Evolutionary conservation across 148 eudicot genomes (phyloP), one percentile per base, ranked within the genome.

Genomic region (Cornus florida): DNA sequence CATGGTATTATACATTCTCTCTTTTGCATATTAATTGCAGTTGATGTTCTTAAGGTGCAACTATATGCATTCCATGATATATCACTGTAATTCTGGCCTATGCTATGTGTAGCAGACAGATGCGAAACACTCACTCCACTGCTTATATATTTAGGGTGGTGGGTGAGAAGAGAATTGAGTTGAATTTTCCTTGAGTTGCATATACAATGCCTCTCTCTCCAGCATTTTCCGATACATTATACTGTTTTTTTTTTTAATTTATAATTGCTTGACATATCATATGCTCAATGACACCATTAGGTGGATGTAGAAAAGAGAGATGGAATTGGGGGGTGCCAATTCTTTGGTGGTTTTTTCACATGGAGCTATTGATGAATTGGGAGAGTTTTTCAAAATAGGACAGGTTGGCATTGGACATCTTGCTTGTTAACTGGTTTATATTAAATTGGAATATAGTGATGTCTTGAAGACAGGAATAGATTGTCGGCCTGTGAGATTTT

Each of bases 1-100:
- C 66, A 67, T 81, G 87, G 84, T 81, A 83, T 79, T 78, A 73
- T 62, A 64, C 70, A 75, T 35, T 70, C 77, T 76, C 71, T 77
- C 41, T 73, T 70, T 75, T 20, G 22, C 59, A 10, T 72, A 69
- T 66, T 56, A 72, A 35, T 35, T 74, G 69, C 69, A 57, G 72
- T 71, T 79, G 71, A 41, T 68, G 60, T 71, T 71, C 39, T 23
- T 72, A 66, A 73, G 67, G 72, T 82, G 64, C 73, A 72, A 80
- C 80, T 73, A 20, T 76, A 75, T 75, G 77, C 71, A 62, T 75
- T 70, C 53, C 53, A 75, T 57, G 75, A 69, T 80, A 69, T 75
- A 38, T 16, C 48, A 71, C 83, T 57, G 56, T 82, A 32, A 72
- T 82, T 73, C 80, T 82, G 80, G 84, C 72, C 74, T 39, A 67